Percentiles rank a stretch among this genome's conserved stretches.
Conservation (phyloP, 2,329 filamentous ascomycete species). For the Metarhizium humberi region DNA sequence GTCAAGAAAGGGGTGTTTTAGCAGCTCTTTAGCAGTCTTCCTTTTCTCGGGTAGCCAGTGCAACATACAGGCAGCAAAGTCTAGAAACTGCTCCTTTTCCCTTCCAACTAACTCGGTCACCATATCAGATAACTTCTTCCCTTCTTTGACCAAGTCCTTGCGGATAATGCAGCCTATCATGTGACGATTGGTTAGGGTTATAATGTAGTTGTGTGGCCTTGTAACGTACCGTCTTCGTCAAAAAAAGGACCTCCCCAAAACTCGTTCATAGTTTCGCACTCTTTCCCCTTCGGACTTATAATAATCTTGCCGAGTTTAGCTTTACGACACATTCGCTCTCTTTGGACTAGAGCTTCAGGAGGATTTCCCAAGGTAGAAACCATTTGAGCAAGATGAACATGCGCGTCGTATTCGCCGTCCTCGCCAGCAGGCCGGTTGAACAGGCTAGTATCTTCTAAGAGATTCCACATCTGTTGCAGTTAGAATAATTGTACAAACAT, state of each 20-base stretch:
- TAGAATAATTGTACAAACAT: neutral
- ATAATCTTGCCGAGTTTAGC: neutral
- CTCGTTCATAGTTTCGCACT: constrained; percentile 12
- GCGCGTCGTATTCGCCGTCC: constrained; percentile 12
- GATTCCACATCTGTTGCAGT: constrained; percentile 13
- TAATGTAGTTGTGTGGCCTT: no score
- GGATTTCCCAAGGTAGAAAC: constrained; percentile 9
- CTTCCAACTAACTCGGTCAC: neutral
- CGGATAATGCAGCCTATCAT: no score
- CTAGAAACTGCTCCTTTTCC: constrained; percentile 12
- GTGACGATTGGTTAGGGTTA: no score
- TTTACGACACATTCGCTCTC: constrained; percentile 8
- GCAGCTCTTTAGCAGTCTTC: constrained; percentile 13
- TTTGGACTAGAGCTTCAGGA: constrained; percentile 7
- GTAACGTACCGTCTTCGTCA: constrained; percentile 5
- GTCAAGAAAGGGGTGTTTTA: neutral
- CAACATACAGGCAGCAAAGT: constrained; percentile 14
- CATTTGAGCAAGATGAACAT: constrained; percentile 14
- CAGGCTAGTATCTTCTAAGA: constrained; percentile 9
- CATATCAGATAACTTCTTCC: no score
- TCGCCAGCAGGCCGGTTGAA: constrained; percentile 9
- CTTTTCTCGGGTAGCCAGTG: constrained; percentile 16
- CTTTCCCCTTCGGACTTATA: neutral
- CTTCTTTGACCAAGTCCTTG: no score
- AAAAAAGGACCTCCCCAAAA: constrained; percentile 11